Evolutionary conservation across 352 stramenopile species (phyloP), one percentile per base, ranked within the genome.

Genomic region (Pythium coloratum): DNA sequence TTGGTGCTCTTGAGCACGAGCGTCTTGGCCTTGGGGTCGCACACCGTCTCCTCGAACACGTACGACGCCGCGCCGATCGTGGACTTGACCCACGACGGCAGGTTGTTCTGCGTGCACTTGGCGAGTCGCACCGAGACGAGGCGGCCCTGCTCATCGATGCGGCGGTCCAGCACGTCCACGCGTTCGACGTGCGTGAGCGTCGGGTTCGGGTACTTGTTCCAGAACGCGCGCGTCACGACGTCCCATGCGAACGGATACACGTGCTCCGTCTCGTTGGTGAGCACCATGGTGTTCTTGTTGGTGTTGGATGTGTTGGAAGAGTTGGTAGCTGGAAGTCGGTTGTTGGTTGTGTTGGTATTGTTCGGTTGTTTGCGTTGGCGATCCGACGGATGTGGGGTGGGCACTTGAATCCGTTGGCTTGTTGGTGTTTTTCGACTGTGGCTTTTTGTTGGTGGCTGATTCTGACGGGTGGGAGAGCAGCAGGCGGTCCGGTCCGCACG

Each of bases 131-230:
- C 80, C 30, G 86, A 90, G 54, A 86, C 71, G 60, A 95, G 75
- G 3, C 85, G 72, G 18, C 87, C 87, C 9, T 92, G 71, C 12
- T 54, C 68, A 67, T 95, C 87, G 50, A 95, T 75, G 42, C 66
- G 69, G 33, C 87, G 85, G 64, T 91, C 86, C 62, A 95, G 64
- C 32, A 95, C 84, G 68, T 95, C 87, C 59, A 94, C 78, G 60
- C 87, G 85, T 74, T 95, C 87, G 26, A 95, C 82, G 60, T 94
- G 87, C 28, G 82, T 69, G 13, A 95, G 83, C 59, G 71, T 76
- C 64, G 84, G 73, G 69, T 95, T 92, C 61, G 87, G 87, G 72
- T 95, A 95, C 69, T 95, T 95, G 81, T 95, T 94, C 85, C 85
- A 95, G 75, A 94, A 94, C 44, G 87, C 87, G 65, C 85, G 85